Base-by-base conservation (phyloP, 441 rosid genomes). In the Croton setiger region DNA sequence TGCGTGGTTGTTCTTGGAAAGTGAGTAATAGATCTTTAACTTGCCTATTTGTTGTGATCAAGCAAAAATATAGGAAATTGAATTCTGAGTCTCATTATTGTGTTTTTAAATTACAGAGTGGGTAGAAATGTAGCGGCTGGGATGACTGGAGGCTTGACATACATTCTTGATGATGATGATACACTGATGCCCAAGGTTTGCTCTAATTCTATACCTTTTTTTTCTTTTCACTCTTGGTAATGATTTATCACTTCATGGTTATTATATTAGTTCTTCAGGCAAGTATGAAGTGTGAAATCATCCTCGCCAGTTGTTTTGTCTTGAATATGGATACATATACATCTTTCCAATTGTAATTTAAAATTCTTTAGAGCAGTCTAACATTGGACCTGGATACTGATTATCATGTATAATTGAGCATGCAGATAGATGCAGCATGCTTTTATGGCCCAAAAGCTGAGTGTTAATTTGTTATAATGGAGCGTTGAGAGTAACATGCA, bases 61-160 rank as follows among this genome's bases (percentile, higher is more conserved):
- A 59, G 61, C 63, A 62, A 65, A 63, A 64, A 33, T 63, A 27
- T 21, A 10, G 27, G 48, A 49, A 21, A 17, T 0, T 44, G 45
- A 52, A 49, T 17, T 53, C 23, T 70, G 54, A 64, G 13, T 53
- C 44, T n/a, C 62, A 53, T 48, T 55, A 39, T 21, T 71, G 47
- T 68, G 63, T 75, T 0, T 61, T 53, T 81, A 27, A 27, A 74
- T 81, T 64, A 72, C 88, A 95, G 99, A 72, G 98, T 92, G 74
- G 99, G 98, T 68, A 85, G 99, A 85, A 95, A 90, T 70, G 98
- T 95, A 62, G 96, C 96, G 78, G 97, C 98, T 43, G 96, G 98
- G 72, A 95, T 95, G 99, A 90, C 99, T 1, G 98, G 98, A 76
- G 99, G 99, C 48, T 79, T 95, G 84, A 88, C 97, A 39, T 95